Conservation (phyloP, 148 eudicot genomes). For the Selenicereus undatus region DNA sequence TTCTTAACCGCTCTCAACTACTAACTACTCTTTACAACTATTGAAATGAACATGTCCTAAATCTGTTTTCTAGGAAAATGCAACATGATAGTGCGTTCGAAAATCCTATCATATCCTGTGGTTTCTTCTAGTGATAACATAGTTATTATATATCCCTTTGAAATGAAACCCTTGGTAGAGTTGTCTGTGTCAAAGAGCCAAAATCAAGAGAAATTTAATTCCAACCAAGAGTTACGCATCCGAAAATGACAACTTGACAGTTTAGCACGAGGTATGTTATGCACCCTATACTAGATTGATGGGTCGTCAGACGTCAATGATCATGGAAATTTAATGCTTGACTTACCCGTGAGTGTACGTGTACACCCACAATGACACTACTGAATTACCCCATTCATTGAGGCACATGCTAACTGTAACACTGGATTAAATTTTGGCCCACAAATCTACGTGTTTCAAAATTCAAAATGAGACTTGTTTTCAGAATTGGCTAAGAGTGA, state of each 20-base stretch:
- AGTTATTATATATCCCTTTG: background rate
- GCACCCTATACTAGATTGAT: background rate
- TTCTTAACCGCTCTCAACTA: no score
- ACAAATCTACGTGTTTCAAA: background rate
- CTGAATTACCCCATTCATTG: background rate
- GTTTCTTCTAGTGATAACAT: background rate
- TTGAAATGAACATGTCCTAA: no score
- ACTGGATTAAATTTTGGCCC: background rate
- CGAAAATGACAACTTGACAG: background rate
- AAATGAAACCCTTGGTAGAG: background rate
- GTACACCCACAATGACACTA: background rate
- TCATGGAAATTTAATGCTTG: background rate
- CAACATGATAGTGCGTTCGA: no score
- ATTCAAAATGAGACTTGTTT: background rate
- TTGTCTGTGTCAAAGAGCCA: background rate
- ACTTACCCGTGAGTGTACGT: background rate
- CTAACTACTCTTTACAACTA: no score
- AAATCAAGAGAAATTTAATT: background rate
- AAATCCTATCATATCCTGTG: background rate
- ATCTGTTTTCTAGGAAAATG: background rate
- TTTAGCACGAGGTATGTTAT: no score
- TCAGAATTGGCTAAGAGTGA: background rate
- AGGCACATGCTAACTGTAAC: background rate
- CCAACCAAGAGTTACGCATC: background rate
- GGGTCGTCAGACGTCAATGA: background rate